phyloP scores from a whole-genome alignment of 179 eudicot genomes.

The Carnegiea gigantea region DNA sequence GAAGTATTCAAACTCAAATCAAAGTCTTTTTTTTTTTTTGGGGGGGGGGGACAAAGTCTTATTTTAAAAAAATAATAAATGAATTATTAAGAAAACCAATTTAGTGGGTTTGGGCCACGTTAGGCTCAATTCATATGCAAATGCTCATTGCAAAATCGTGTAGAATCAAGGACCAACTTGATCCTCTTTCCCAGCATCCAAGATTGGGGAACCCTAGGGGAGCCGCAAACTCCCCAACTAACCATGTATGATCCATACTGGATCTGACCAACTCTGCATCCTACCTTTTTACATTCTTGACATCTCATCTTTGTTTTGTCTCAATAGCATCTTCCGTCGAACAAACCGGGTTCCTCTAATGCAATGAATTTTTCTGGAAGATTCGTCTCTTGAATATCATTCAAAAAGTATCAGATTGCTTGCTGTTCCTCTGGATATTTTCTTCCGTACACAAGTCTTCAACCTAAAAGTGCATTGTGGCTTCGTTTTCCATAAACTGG shows the following conservation, averaged over 20 bases:
- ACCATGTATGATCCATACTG: too few species aligned
- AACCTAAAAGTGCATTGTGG: neutral
- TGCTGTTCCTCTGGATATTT: neutral
- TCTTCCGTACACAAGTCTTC: neutral
- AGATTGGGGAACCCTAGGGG: too few species aligned
- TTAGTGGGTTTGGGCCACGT: neutral
- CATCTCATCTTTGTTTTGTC: too few species aligned
- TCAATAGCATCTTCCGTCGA: too few species aligned
- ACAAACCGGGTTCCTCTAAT: too few species aligned
- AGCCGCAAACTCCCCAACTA: too few species aligned
- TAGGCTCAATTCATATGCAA: neutral
- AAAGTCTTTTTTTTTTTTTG: neutral
- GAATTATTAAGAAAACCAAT: neutral
- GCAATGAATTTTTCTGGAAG: too few species aligned
- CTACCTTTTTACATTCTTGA: too few species aligned
- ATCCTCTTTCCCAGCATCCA: too few species aligned
- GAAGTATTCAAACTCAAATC: neutral
- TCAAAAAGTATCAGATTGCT: too few species aligned
- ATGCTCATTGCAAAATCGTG: neutral
- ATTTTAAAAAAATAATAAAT: neutral
- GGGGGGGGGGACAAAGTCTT: neutral
- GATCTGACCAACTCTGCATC: too few species aligned
- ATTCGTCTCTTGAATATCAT: too few species aligned
- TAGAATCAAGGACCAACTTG: neutral
- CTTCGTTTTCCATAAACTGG: neutral